Conservation (phyloP, 176 grass and related monocot genomes). For the Phragmites australis region DNA sequence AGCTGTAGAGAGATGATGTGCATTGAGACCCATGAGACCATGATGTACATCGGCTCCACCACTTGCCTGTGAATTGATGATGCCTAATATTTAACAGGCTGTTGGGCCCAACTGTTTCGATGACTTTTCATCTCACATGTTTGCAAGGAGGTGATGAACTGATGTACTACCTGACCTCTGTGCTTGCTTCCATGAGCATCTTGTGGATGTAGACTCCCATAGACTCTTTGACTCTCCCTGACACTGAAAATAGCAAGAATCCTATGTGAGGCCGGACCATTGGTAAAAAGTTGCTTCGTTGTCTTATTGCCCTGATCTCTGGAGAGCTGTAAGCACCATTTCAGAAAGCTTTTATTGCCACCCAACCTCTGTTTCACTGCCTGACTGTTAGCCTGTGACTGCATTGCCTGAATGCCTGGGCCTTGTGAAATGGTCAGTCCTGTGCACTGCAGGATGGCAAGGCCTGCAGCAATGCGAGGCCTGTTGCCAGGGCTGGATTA, state of each 20-base stretch:
- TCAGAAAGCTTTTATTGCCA: constrained; percentile 33
- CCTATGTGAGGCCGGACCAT: constrained; percentile 3
- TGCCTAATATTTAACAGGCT: constrained; percentile 32
- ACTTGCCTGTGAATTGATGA: constrained; percentile 30
- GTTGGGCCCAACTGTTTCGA: constrained; percentile 22
- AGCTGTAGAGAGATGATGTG: neutral
- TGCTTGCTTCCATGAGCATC: constrained; percentile 7
- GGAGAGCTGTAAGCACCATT: neutral
- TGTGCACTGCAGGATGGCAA: neutral
- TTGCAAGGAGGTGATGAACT: neutral
- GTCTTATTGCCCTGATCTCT: neutral
- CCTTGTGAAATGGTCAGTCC: neutral
- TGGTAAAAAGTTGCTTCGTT: too few species aligned
- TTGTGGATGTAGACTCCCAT: neutral
- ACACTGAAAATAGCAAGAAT: constrained; percentile 13
- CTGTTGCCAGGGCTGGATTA: neutral
- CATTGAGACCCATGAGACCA: constrained; percentile 41
- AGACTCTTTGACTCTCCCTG: neutral
- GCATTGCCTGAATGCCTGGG: constrained; percentile 7
- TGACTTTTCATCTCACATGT: constrained; percentile 21
- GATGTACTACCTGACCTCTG: neutral
- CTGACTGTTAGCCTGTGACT: neutral
- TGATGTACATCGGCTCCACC: constrained; percentile 37
- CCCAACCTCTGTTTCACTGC: constrained; percentile 16
- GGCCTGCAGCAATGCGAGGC: neutral